Conservation (phyloP, 2,329 filamentous ascomycete species). For the Colletotrichum aenigma region DNA sequence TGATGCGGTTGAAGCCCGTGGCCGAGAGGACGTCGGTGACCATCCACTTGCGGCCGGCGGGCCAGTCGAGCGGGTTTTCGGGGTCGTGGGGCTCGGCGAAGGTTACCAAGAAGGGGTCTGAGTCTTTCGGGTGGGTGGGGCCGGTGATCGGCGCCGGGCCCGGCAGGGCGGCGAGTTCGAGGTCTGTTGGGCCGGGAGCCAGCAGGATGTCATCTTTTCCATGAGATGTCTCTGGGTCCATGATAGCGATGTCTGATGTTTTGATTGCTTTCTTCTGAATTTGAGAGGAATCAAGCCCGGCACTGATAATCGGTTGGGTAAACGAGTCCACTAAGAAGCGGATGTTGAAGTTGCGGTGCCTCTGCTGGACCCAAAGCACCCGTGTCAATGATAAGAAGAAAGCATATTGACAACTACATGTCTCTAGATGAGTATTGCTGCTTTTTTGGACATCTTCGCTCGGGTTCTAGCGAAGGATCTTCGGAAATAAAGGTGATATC, state of each 20-base stretch:
- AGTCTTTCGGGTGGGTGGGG: not conserved
- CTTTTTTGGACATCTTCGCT: not conserved
- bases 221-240: not conserved
- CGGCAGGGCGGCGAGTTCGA: not conserved
- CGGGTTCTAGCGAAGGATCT: not conserved
- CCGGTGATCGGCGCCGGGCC: not conserved
- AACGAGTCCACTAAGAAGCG: not conserved
- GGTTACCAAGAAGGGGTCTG: not conserved
- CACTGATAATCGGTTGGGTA: not conserved
- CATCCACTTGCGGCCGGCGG: slow-evolving; percentile 47
- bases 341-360: not conserved
- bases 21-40: slow-evolving; percentile 53
- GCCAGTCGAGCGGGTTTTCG: slow-evolving; percentile 44
- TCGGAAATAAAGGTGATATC: not conserved
- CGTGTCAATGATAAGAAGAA: not conserved
- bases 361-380: not conserved
- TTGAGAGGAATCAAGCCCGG: not conserved
- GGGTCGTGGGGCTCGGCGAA: slow-evolving; percentile 32
- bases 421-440: not conserved
- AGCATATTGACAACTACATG: not conserved
- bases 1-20: slow-evolving; percentile 55
- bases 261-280: not conserved
- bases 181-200: not conserved
- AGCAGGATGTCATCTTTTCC: not conserved
- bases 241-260: not conserved